phyloP scores from a whole-genome alignment of 169 alveolate species.

The Cryptosporidium tyzzeri region DNA sequence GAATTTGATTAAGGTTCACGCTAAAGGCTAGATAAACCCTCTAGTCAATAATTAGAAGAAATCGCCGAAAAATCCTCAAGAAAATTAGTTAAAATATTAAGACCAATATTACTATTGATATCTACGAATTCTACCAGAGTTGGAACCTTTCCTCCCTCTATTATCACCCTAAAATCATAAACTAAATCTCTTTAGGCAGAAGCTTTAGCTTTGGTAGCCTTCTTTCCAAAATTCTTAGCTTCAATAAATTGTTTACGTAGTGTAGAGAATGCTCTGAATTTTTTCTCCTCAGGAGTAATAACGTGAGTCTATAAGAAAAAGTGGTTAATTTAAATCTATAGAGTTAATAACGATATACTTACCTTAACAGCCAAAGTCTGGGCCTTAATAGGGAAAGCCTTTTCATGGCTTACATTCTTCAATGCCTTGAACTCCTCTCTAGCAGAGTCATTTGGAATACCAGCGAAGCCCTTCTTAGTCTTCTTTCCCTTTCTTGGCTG shows the following conservation, averaged over 20 bases:
- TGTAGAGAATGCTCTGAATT: slow-evolving; percentile 42
- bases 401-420: slow-evolving; percentile 42
- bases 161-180: background rate
- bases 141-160: background rate
- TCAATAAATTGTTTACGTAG: slow-evolving; percentile 27
- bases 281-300: slow-evolving; percentile 51
- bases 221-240: slow-evolving; percentile 64
- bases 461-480: slow-evolving; percentile 97
- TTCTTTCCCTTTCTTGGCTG: slow-evolving; percentile 95
- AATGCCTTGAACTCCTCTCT: slow-evolving; percentile 81
- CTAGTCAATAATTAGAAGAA: too few relatives aligned
- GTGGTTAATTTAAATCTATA: background rate
- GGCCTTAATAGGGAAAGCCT: slow-evolving; percentile 38
- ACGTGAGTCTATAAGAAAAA: slow-evolving; percentile 22
- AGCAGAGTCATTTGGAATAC: slow-evolving; percentile 91
- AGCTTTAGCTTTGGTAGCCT: slow-evolving; percentile 15
- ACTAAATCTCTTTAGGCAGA: slow-evolving; percentile 8
- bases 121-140: background rate
- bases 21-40: too few relatives aligned
- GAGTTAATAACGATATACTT: background rate
- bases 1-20: too few relatives aligned
- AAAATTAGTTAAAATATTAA: background rate
- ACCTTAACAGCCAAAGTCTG: slow-evolving; percentile 17
- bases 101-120: slow-evolving; percentile 18
- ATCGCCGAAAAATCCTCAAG: background rate